phyloP scores from a whole-genome alignment of 2,329 filamentous ascomycete genomes.

The Didymella sp. region DNA sequence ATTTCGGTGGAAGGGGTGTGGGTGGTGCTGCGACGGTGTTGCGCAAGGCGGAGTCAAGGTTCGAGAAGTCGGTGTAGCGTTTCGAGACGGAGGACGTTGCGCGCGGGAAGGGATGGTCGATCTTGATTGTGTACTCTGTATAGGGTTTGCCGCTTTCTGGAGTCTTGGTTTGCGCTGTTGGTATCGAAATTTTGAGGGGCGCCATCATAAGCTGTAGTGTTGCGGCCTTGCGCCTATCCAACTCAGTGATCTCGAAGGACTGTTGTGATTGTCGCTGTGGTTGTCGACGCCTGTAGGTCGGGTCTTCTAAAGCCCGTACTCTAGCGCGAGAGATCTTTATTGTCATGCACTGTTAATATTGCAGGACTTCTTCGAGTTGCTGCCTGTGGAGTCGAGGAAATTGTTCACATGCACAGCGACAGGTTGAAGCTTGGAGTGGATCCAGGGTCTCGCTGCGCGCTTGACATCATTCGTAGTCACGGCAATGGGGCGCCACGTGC shows the following conservation, averaged over 20 bases:
- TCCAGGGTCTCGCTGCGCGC: conserved; percentile 19
- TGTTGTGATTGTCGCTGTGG: neutral
- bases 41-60: conserved; percentile 69
- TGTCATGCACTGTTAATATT: neutral
- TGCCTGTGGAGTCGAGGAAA: conserved; percentile 10
- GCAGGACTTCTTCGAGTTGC: neutral
- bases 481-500: conserved; percentile 16
- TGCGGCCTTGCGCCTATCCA: neutral
- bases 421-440: conserved; percentile 9
- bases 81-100: conserved; percentile 78
- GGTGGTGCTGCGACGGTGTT: conserved; percentile 71
- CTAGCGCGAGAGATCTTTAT: too few relatives aligned
- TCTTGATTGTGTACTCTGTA: conserved; percentile 79
- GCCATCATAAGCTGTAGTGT: conserved; percentile 46
- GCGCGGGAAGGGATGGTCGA: conserved; percentile 77
- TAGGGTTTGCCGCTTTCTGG: conserved; percentile 66
- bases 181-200: conserved; percentile 57
- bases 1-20: conserved; percentile 71
- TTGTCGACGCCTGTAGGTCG: conserved; percentile 6
- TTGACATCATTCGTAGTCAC: conserved; percentile 19
- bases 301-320: neutral
- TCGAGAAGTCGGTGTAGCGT: conserved; percentile 80
- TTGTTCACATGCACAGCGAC: conserved; percentile 12
- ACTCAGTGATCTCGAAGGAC: too few relatives aligned
- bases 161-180: conserved; percentile 57